Base-by-base conservation (phyloP, 305 asterid species). In the Fraxinus angustifolia region DNA sequence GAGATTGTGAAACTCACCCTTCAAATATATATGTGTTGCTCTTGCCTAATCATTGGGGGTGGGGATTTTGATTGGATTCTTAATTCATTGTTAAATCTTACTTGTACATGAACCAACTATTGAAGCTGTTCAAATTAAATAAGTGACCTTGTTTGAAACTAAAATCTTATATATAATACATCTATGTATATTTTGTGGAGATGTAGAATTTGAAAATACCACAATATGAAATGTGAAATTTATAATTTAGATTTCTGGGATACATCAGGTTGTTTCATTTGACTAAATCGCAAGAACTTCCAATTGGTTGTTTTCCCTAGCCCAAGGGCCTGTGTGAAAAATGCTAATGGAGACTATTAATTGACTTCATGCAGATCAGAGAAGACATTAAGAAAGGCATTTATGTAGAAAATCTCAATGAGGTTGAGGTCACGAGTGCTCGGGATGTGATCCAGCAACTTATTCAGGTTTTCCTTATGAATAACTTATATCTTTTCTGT, bases 391-490 rank as follows among this genome's bases (percentile, higher is more conserved):
- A 91, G 86, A 96, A 94, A 86, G 98, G 98, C 85, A 90, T 96
- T 84, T 91, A 96, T 88, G 98, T 96, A 4, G 99, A 96, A 85
- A 93, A 94, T 89, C 90, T 93, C 71, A 96, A 87, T 14, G 98
- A 96, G 88, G 85, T 94, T 62, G 99, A 96, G 89, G 98, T 93
- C 80, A 82, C 85, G 8, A 93, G 98, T 88, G 98, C 98, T 78
- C 93, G 99, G 77, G 99, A 94, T 77, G 97, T 93, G 82, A 89
- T 96, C 83, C 97, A 92, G 79, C 98, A 94, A 80, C 98, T 96
- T 86, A 90, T 93, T 89, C 98, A 94, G 97, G 99, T 93, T 84
- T 82, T 60, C 82, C 65, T 65, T 80, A 62, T 17, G 21, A 31
- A 79, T 8, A 73, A 26, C 16, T 48, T 3, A 30, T 12, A 62